Base-by-base conservation (phyloP, 2,329 filamentous ascomycete species). In the Didymella pomorum region DNA sequence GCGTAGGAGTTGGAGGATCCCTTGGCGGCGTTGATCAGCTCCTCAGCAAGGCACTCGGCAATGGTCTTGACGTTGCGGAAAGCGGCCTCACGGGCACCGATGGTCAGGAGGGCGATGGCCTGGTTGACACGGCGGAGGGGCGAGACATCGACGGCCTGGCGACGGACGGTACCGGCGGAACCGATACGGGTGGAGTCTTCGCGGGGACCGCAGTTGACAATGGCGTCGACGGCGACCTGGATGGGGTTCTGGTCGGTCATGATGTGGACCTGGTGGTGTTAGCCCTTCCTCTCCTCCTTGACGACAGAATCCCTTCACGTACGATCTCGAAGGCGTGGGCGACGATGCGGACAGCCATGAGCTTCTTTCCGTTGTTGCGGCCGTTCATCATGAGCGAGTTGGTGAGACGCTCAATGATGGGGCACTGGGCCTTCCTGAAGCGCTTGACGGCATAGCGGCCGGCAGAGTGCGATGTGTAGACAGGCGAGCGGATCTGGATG, bases 351-450 rank as follows among this genome's bases (percentile, higher is more conserved):
- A 98, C 94, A 80, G 95, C 96, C 93, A 96, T 97, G 80, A 98
- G 89, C 92, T 99, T 99, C 91, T 99, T 99, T 84, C 95, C 95
- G 91, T 97, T 99, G 92, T 99, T 99, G 85, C 95, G 95, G 84
- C 95, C 95, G 90, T 99, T 97, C 94, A 98, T 98, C 96, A 99
- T 99, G 82, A 99, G 90, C 62, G 95, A 98, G 91, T 99, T 99
- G 88, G 95, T 99, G 77, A 99, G 90, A 82, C 95, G 94, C 91
- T 99, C 95, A 81, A 99, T 97, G 89, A 99, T 98, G 78, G 95
- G 95, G 92, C 95, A 99, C 89, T 98, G 96, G 81, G 96, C 95
- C 90, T 99, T 99, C 87, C 95, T 92, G 92, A 99, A 99, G 80
- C 96, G 91, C 93, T 99, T 99, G 85, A 90, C 88, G 80, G 95